Evolutionary conservation across 2,329 filamentous ascomycete species (phyloP).

Genomic region (Alternaria infectoria): DNA sequence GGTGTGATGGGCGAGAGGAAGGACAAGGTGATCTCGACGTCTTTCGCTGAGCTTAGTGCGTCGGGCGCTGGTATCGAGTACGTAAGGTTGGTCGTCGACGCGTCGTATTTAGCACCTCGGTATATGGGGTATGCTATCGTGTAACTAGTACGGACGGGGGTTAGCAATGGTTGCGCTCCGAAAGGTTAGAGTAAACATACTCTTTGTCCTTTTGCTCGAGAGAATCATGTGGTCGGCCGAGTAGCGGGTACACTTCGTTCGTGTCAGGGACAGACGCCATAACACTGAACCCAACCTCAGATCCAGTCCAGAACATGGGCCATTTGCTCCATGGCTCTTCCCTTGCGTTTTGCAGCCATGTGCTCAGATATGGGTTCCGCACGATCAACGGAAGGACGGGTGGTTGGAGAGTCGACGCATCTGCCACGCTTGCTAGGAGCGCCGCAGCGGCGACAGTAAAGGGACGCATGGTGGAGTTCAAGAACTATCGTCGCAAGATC

Average conservation of each 20-base stretch:
- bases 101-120: conserved; percentile 69
- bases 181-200: conserved; percentile 31
- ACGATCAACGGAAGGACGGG: conserved; percentile 59
- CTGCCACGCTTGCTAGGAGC: conserved; percentile 52
- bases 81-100: conserved; percentile 72
- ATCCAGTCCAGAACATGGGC: conserved; percentile 85
- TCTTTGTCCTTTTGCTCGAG: conserved; percentile 52
- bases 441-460: conserved; percentile 28
- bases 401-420: conserved; percentile 62
- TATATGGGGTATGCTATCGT: conserved; percentile 66
- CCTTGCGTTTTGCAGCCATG: conserved; percentile 69
- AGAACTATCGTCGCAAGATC: not conserved
- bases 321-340: conserved; percentile 80
- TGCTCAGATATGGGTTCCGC: conserved; percentile 59
- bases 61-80: conserved; percentile 62
- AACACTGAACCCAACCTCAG: conserved; percentile 69
- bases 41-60: conserved; percentile 39
- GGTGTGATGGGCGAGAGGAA: conserved; percentile 82
- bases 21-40: conserved; percentile 64
- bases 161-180: not conserved
- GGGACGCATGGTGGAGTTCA: conserved; percentile 34
- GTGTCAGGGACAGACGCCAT: conserved; percentile 67
- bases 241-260: conserved; percentile 66
- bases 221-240: conserved; percentile 71
- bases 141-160: conserved; percentile 49